Evolutionary conservation across 2,329 filamentous ascomycete genomes (phyloP), one percentile per base, ranked within the genome.

Genomic region (Bipolaris victoriae): DNA sequence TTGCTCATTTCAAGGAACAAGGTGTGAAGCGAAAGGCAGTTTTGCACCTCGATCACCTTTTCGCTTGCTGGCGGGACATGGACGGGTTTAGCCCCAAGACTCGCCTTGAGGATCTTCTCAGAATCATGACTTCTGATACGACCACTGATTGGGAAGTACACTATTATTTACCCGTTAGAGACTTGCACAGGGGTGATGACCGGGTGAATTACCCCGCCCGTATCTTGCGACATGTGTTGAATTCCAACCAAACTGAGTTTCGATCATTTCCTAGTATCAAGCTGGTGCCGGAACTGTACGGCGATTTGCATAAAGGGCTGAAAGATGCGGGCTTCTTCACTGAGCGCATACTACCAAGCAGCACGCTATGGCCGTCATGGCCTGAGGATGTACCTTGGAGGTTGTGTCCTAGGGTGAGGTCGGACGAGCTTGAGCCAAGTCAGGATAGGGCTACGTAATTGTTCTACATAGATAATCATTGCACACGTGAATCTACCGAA

Each of bases 31-130:
- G 49, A 18, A 43, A 43, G 16, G 40, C 26, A 4, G 18, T 43
- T 20, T 22, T 60, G 5, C 57, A 60, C 45, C 36, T 60, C 49
- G 49, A 60, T n/a, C 57, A 60, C 33, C 20, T 51, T 13, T 39
- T 47, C 37, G 54, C 49, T 7, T 48, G 49, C 57, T 60, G 57
- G 53, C 18, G 29, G 1, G 20, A 46, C 18, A 49, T 45, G 43
- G 15, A 49, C 36, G 9, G 9, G 9, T 18, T 18, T 1, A 10
- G 9, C 37, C 10, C 20, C 5, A 16, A 18, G 5, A 10, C 9
- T n/a, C n/a, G 5, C 37, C 7, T 39, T 3, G 3, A 20, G 18
- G 7, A 39, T 1, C 18, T 41, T 24, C 20, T 41, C 9, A 41
- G 3, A 11, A 15, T 41, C 39, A 24, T 41, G 39, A n/a, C 18